phyloP scores from a whole-genome alignment of 352 stramenopile genomes.

The Phytopythium sindhum region DNA sequence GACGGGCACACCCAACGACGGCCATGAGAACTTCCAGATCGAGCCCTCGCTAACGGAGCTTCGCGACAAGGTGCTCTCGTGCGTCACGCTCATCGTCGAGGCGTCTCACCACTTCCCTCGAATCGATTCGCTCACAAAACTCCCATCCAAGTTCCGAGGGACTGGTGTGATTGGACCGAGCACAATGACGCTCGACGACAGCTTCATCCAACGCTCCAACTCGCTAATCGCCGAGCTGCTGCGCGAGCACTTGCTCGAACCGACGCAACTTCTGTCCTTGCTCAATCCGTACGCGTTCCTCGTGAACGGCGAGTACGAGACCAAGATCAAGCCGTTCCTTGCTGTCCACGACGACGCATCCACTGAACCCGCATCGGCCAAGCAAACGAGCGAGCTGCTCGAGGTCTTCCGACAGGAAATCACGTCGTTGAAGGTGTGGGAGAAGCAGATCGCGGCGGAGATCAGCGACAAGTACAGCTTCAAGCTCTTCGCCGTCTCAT shows the following conservation, averaged over 20 bases:
- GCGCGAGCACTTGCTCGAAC: conserved; percentile 61
- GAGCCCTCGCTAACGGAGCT: conserved; percentile 50
- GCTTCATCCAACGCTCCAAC: conserved; percentile 74
- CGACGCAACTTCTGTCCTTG: conserved; percentile 55
- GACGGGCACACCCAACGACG: conserved; percentile 8
- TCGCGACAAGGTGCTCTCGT: conserved; percentile 63
- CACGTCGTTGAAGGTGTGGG: conserved; percentile 39
- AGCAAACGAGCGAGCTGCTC: conserved; percentile 39
- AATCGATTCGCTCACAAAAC: conserved; percentile 79
- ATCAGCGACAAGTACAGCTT: conserved; percentile 90
- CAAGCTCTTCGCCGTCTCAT: conserved; percentile 87
- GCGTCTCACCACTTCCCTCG: conserved; percentile 86
- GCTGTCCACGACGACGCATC: conserved; percentile 13
- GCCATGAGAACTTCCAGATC: conserved; percentile 51
- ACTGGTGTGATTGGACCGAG: conserved; percentile 73
- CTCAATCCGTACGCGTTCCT: conserved; percentile 79
- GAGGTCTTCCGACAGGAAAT: conserved; percentile 49
- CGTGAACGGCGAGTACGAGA: conserved; percentile 77
- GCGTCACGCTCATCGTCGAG: conserved; percentile 70
- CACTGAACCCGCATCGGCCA: conserved; percentile 21
- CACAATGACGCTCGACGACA: conserved; percentile 76
- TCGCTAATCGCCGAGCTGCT: conserved; percentile 49
- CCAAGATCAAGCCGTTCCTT: conserved; percentile 39
- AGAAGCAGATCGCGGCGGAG: conserved; percentile 34
- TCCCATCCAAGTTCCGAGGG: conserved; percentile 60